Base-by-base conservation (phyloP, 345 rosid species). In the Salix arbutifolia region DNA sequence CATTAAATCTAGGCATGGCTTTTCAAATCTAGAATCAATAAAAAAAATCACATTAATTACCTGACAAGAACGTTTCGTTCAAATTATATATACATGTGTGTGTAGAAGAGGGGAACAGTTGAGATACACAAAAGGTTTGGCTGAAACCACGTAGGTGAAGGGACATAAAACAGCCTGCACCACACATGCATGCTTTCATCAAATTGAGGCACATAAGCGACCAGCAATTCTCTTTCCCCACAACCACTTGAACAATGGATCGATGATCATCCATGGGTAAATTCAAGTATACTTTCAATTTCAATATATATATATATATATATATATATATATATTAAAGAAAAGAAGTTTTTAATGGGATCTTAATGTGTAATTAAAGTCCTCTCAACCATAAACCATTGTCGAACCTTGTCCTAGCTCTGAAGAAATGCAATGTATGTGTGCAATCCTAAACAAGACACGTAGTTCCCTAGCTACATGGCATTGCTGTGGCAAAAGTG, bases 131-230 rank as follows among this genome's bases (percentile, higher is more conserved):
- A 89, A 84, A 88, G 92, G 91, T 77, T 37, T 52, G 17, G 48
- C 81, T 72, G 79, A 79, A 77, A 69, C 91, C 94, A 91, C 97
- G 90, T 87, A 74, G 56, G 80, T 46, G 25, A 2, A 53, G 18
- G 73, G 40, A 19, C 71, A 71, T 78, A 65, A 68, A 46, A 60
- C 67, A 10, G 30, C 69, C 33, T 8, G 75, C 77, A 73, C 88
- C 88, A 81, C 89, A 77, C 42, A 79, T 6, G 28, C 58, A 37
- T 35, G 70, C 52, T 35, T 30, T 14, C 28, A 66, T 67, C 46
- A 77, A 76, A 4, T 42, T 86, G 92, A 87, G 98, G 94, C 60
- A 81, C 89, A 76, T 33, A 88, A 76, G 28, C 80, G 2, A 77
- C 90, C 97, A 89, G 73, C 93, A 67, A 16, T 74, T 14, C 83